Base-by-base conservation (phyloP, 345 rosid species). In the Passiflora organensis region DNA sequence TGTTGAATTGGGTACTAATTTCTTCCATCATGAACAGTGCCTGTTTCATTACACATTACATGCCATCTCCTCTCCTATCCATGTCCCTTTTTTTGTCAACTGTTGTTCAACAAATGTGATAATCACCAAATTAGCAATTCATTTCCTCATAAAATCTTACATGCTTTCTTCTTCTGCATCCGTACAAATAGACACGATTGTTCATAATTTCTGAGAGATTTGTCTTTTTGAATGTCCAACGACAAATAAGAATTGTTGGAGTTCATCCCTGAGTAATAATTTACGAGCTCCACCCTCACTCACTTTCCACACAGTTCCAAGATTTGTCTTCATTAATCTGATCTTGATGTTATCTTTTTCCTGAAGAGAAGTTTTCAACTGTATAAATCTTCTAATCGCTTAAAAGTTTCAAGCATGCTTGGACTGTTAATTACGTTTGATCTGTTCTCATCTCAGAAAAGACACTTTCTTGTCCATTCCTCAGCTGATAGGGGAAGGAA, bases 1-100 rank as follows among this genome's bases (percentile, higher is more conserved):
- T 56, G 37, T 18, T 16, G 62, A 61, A 49, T 38, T 53, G 66
- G 66, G 53, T n/a, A n/a, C 49, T 28, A 28, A 62, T 45, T 32
- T 56, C 66, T 51, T 66, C 55, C 38, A 43, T 49, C 43, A 61
- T 36, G n/a, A 14, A 19, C 28, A 51, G 2, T 22, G 20, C 11
- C 19, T 41, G 56, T 39, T 49, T 51, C 24, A 17, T 28, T 0
- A 18, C 17, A 16, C 22, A 15, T 39, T 24, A 50, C 24, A 32
- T 15, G 22, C 44, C 54, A 34, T 62, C 45, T 58, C 24, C 44
- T 39, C 32, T 46, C n/a, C 51, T 42, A 24, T 55, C 38, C 17
- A 42, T 49, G 44, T 23, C 17, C 24, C 46, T 22, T 64, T 13
- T 56, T 64, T 50, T 34, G 32, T 54, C 32, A 15, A 2, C 34